These are phyloP conservation scores for Aristolochia californica DNA, from an alignment of 164 flowering plant species.

Conservation along the genomic window DNA sequence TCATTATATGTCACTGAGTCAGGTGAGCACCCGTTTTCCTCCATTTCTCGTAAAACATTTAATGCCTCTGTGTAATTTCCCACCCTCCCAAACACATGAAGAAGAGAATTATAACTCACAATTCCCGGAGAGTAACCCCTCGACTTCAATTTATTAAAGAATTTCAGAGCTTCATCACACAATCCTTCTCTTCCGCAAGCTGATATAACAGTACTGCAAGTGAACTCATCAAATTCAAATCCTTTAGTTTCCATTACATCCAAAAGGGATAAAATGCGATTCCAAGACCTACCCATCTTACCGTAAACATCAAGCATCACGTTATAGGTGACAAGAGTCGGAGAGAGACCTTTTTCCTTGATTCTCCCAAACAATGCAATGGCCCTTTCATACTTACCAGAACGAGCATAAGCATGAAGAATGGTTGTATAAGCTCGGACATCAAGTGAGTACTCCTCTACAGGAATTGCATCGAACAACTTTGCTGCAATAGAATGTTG, in stretches of 20 bases:
- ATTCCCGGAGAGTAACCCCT: conserved; percentile 63
- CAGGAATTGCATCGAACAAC: conserved; percentile 55
- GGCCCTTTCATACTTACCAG: conserved; percentile 48
- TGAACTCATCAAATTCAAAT: conserved; percentile 73
- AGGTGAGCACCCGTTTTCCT: conserved; percentile 56
- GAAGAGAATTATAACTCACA: conserved; percentile 67
- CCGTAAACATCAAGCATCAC: conserved; percentile 88
- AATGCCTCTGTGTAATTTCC: conserved; percentile 63
- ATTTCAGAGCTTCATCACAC: conserved; percentile 59
- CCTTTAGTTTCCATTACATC: conserved; percentile 64
- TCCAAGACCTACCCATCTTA: conserved; percentile 84
- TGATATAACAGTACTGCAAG: conserved; percentile 83
- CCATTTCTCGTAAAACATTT: conserved; percentile 74
- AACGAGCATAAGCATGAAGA: conserved; percentile 55
- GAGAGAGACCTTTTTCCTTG: conserved; percentile 44
- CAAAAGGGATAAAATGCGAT: conserved; percentile 44
- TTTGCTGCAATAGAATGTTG: conserved; percentile 51
- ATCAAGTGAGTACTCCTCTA: conserved; percentile 53
- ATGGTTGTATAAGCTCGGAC: conserved; percentile 61
- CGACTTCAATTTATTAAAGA: conserved; percentile 45
- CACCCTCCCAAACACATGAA: conserved; percentile 73
- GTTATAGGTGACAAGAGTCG: conserved; percentile 79
- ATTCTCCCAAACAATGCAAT: conserved; percentile 40
- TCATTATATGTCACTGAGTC: conserved; percentile 82
- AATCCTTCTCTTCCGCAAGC: conserved; percentile 87